A percentile compares a stretch with the other conserved stretches of the same genome.
phyloP scores from a whole-genome alignment of 2,329 filamentous ascomycete genomes.

The Endoconidiophora laricicola region DNA sequence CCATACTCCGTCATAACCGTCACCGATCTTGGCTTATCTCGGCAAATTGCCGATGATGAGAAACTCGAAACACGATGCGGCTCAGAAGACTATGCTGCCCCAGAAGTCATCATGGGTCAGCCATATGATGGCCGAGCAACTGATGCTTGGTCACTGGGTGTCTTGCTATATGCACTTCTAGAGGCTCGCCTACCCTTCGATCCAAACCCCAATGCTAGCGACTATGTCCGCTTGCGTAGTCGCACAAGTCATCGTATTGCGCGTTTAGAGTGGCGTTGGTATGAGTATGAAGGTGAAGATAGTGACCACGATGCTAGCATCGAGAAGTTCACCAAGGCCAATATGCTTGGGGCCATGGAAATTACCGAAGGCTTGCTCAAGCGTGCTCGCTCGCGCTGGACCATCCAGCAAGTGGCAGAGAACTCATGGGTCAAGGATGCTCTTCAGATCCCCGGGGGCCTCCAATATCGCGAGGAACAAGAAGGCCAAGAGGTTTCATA shows the following conservation, averaged over 20 bases:
- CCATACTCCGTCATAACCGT: conserved; percentile 74
- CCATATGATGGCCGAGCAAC: conserved; percentile 83
- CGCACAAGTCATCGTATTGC: conserved; percentile 89
- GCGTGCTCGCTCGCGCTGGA: conserved; percentile 63
- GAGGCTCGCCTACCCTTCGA: conserved; percentile 92
- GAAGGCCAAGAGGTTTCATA: conserved; percentile 34
- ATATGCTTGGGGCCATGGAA: conserved; percentile 57
- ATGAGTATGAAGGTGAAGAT: conserved; percentile 65
- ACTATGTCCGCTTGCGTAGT: conserved; percentile 58
- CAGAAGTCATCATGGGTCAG: conserved; percentile 89
- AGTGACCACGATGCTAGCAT: conserved; percentile 65
- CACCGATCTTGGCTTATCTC: conserved; percentile 79
- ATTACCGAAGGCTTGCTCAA: conserved; percentile 75
- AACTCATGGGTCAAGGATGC: conserved; percentile 62
- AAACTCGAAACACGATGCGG: conserved; percentile 88
- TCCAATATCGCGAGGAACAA: conserved; percentile 42
- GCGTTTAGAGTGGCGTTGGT: conserved; percentile 89
- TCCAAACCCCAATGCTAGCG: conserved; percentile 63
- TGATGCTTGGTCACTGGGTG: conserved; percentile 89
- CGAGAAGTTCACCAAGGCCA: conserved; percentile 43
- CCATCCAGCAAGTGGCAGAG: conserved; percentile 53
- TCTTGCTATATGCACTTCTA: conserved; percentile 81
- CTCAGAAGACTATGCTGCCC: conserved; percentile 91
- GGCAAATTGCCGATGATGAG: conserved; percentile 70
- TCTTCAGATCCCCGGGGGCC: conserved; percentile 48